Conservation (phyloP, 1,284 basidiomycete genomes). For the Moniliophthora roreri region DNA sequence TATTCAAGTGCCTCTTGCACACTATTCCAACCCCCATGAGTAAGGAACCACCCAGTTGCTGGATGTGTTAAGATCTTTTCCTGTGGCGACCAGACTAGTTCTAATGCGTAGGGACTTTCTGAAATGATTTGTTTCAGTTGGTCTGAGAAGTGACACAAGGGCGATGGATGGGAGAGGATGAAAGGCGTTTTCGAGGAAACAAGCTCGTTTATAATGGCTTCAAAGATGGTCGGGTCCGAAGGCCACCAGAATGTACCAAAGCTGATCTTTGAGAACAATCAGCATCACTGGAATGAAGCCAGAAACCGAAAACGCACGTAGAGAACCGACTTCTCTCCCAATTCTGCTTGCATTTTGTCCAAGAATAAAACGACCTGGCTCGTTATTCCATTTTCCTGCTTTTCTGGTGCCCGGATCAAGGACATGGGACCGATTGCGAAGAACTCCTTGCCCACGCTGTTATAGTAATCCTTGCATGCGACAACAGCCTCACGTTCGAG, state of each 20-base stretch:
- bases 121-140: not conserved
- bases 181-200: constrained; percentile 3
- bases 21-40: constrained; percentile 13
- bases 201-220: constrained; percentile 6
- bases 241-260: constrained; percentile 12
- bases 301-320: constrained; percentile 6
- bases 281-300: not conserved
- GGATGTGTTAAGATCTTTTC: constrained; percentile 8
- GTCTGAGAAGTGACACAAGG: not conserved
- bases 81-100: constrained; percentile 4
- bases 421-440: constrained; percentile 12
- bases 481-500: not conserved
- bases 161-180: constrained; percentile 5
- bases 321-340: constrained; percentile 10
- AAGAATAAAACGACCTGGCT: constrained; percentile 4
- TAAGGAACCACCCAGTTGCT: constrained; percentile 10
- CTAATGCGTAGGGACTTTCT: constrained; percentile 2
- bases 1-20: constrained; percentile 1
- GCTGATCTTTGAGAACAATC: constrained; percentile 2
- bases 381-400: not conserved
- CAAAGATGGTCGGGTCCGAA: constrained; percentile 1
- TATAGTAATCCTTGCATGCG: not conserved
- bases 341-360: constrained; percentile 7
- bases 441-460: not conserved
- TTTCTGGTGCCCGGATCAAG: not conserved